These are phyloP conservation scores for Oligophagozyma castellii DNA, from an alignment of 1,139 yeast species.

Conservation along the genomic window DNA sequence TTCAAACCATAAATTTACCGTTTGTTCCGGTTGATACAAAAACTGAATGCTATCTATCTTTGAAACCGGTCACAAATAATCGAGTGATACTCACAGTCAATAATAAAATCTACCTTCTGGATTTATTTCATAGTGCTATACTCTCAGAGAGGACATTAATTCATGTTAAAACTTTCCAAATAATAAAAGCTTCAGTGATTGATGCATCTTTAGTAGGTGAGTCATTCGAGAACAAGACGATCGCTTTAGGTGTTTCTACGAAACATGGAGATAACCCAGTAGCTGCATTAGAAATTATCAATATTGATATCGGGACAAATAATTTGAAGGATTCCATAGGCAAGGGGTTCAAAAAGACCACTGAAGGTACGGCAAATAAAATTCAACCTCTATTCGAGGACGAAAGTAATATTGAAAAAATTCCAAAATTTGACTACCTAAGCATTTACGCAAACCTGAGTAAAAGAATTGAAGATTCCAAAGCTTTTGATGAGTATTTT, in stretches of 20 bases:
- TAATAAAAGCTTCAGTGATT: constrained; percentile 18
- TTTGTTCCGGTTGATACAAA: constrained; percentile 7
- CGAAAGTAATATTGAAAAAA: constrained; percentile 2
- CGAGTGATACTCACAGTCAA: constrained; percentile 28
- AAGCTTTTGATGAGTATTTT: constrained; percentile 21
- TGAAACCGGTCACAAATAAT: constrained; percentile 23
- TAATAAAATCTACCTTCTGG: constrained; percentile 27
- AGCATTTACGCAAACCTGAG: constrained; percentile 15
- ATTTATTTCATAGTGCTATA: constrained; percentile 30
- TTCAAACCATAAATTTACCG: constrained; percentile 16
- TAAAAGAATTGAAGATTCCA: constrained; percentile 7
- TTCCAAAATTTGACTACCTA: constrained; percentile 16
- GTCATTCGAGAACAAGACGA: constrained; percentile 12
- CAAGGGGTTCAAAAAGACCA: constrained; percentile 32
- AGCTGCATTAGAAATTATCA: constrained; percentile 27
- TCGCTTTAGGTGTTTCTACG: constrained; percentile 21
- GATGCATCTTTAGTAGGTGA: constrained; percentile 4
- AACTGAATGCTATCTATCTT: constrained; percentile 12
- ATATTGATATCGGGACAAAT: constrained; percentile 57
- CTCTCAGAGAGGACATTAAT: constrained; percentile 24
- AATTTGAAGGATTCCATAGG: constrained; percentile 63
- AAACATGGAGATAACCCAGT: constrained; percentile 18
- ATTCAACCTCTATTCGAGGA: constrained; percentile 15
- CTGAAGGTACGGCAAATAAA: constrained; percentile 9
- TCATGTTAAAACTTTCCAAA: constrained; percentile 21